A percentile compares a stretch with the other conserved stretches of the same genome.
Evolutionary conservation across 148 eudicot genomes (phyloP).

Genomic region (Suaeda aralocaspica): DNA sequence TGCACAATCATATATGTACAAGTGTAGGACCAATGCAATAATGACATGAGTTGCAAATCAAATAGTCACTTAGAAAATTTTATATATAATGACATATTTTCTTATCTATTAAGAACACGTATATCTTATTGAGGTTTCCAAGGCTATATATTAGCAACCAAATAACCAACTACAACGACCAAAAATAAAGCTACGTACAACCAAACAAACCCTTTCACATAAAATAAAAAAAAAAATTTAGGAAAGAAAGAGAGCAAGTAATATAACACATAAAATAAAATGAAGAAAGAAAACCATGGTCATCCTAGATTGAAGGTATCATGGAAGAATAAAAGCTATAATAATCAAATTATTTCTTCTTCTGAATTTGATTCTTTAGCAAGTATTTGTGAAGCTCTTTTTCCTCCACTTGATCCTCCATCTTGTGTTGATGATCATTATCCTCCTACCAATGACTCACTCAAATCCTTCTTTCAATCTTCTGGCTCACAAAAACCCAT

Average conservation of each 20-base stretch:
- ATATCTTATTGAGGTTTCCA: neutral
- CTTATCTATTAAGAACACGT: neutral
- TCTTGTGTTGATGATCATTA: slow-evolving; percentile 12
- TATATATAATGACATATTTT: too few relatives aligned
- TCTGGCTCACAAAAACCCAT: slow-evolving; percentile 52
- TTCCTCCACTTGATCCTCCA: slow-evolving; percentile 45
- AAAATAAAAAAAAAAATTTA: neutral
- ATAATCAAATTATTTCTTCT: slow-evolving; percentile 40
- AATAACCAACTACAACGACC: neutral
- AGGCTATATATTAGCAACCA: slow-evolving; percentile 11
- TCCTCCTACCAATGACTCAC: slow-evolving; percentile 18
- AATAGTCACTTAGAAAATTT: too few relatives aligned
- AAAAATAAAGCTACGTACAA: neutral
- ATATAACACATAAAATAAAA: neutral
- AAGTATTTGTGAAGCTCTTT: slow-evolving; percentile 49
- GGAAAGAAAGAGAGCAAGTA: neutral
- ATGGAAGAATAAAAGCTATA: slow-evolving; percentile 43
- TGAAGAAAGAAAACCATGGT: slow-evolving; percentile 29
- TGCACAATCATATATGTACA: too few relatives aligned
- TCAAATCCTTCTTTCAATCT: slow-evolving; percentile 39
- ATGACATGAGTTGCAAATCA: too few relatives aligned
- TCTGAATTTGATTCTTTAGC: slow-evolving; percentile 42
- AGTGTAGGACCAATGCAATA: too few relatives aligned
- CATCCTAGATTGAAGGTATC: slow-evolving; percentile 53
- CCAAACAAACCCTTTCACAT: too few relatives aligned